A percentile compares a stretch with the other conserved stretches of the same genome.
These are phyloP conservation scores for Exophiala calicioides DNA, from an alignment of 2,329 filamentous ascomycete species.

Conservation along the genomic window DNA sequence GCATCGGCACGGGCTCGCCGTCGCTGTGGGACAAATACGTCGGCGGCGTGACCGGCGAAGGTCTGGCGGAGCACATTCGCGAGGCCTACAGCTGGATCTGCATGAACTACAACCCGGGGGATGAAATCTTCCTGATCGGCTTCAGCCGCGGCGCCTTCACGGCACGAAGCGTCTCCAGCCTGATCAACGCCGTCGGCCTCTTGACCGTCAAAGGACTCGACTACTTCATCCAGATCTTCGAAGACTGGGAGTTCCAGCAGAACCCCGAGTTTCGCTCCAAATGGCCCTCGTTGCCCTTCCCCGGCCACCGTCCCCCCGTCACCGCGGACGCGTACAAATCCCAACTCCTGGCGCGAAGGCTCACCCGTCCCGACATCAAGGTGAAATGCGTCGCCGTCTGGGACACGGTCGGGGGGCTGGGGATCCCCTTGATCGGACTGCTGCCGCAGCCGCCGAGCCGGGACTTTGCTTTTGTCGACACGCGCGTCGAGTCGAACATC, in stretches of 20 bases:
- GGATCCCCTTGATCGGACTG: conserved; percentile 34
- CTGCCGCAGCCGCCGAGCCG: conserved; percentile 30
- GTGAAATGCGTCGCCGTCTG: conserved; percentile 38
- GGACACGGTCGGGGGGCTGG: conserved; percentile 39
- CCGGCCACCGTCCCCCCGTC: conserved; percentile 26
- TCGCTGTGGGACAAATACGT: conserved; percentile 33
- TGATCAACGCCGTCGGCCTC: conserved; percentile 39
- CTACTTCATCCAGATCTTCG: conserved; percentile 30
- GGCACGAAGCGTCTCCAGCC: conserved; percentile 38
- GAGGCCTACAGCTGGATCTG: conserved; percentile 37
- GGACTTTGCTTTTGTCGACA: conserved; percentile 38
- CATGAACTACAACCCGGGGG: conserved; percentile 38
- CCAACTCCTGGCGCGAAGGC: conserved; percentile 23
- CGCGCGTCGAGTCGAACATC: conserved; percentile 34
- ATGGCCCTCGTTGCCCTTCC: conserved; percentile 30
- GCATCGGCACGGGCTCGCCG: conserved; percentile 34
- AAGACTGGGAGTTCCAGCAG: conserved; percentile 33
- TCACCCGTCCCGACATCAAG: conserved; percentile 28
- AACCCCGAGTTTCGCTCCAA: conserved; percentile 25
- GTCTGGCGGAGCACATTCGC: conserved; percentile 31
- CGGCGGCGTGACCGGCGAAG: conserved; percentile 32
- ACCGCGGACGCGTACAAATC: conserved; percentile 26
- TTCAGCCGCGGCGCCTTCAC: conserved; percentile 43
- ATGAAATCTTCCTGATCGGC: conserved; percentile 41
- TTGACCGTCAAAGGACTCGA: conserved; percentile 31